Base-by-base conservation (phyloP, 1,139 yeast genomes). In the Kodamaea derodonti region DNA sequence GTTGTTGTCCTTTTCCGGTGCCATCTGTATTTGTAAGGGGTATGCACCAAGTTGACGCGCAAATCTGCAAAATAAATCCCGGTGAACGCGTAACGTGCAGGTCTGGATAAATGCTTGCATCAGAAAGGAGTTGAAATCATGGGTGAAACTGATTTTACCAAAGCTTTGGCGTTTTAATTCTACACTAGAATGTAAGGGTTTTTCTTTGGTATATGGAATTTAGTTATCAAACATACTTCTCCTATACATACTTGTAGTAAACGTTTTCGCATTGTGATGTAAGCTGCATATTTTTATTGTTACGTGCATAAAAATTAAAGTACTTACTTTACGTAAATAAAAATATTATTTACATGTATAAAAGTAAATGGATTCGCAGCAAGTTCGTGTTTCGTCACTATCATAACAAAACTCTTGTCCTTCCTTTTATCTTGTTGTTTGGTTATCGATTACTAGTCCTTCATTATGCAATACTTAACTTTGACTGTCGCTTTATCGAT, bases 381-480 rank as follows among this genome's bases (percentile, higher is more conserved):
- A 18, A 18, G 6, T 18, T 9, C 22, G 22, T n/a, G n/a, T n/a
- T n/a, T n/a, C n/a, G n/a, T n/a, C n/a, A n/a, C n/a, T n/a, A n/a
- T n/a, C n/a, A n/a, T n/a, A n/a, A n/a, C n/a, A 18, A 18, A 18
- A 18, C 22, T 18, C 22, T 9, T 18, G 22, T 18, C 22, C 22
- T 18, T 18, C 22, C 22, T 18, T 18, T 18, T 7, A 7, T 7
- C 9, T 18, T 18, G 22, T 18, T n/a, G n/a, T n/a, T n/a, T n/a
- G n/a, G n/a, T n/a, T n/a, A n/a, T n/a, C n/a, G n/a, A n/a, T 14
- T 24, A 8, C 26, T 24, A 24, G 26, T 24, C 26, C 26, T 24
- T 25, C 28, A 9, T 25, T 14, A 52, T 51, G 57, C 49, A 48
- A 41, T 45, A 49, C 38, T 38, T 45, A 15, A 34, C 49, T 35